Conservation (phyloP, 2,329 filamentous ascomycete species). For the Verticillium zaregamsianum region DNA sequence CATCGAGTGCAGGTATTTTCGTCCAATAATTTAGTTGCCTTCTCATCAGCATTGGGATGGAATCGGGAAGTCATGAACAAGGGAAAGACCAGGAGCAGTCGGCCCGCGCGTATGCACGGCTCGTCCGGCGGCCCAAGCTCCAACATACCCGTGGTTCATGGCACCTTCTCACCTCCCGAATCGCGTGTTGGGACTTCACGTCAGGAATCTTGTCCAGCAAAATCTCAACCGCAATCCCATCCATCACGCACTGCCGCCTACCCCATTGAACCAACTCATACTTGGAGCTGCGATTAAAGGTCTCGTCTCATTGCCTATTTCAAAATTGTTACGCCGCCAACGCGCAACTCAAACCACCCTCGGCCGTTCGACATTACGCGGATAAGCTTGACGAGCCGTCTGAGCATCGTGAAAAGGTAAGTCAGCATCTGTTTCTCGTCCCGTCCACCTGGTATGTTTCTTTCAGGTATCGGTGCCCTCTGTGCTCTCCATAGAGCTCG, state of each 20-base stretch:
- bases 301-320: neutral
- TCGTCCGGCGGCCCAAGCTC: neutral
- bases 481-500: too few relatives aligned
- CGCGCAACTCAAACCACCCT: neutral
- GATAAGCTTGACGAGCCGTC: neutral
- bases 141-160: neutral
- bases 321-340: neutral
- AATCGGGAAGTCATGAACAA: neutral
- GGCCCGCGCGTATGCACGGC: neutral
- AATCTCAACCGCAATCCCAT: neutral
- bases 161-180: neutral
- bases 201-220: neutral
- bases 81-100: neutral
- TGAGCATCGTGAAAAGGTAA: neutral
- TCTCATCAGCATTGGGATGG: too few relatives aligned
- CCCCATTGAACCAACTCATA: neutral
- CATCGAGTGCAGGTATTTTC: too few relatives aligned
- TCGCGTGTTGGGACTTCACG: neutral
- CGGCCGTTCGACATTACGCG: neutral
- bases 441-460: neutral
- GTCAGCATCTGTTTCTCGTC: neutral
- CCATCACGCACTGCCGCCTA: neutral
- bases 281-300: neutral
- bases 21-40: too few relatives aligned
- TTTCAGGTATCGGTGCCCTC: too few relatives aligned